These are phyloP conservation scores for Gaultheria prostrata DNA, from an alignment of 148 eudicot species.

Conservation along the genomic window DNA sequence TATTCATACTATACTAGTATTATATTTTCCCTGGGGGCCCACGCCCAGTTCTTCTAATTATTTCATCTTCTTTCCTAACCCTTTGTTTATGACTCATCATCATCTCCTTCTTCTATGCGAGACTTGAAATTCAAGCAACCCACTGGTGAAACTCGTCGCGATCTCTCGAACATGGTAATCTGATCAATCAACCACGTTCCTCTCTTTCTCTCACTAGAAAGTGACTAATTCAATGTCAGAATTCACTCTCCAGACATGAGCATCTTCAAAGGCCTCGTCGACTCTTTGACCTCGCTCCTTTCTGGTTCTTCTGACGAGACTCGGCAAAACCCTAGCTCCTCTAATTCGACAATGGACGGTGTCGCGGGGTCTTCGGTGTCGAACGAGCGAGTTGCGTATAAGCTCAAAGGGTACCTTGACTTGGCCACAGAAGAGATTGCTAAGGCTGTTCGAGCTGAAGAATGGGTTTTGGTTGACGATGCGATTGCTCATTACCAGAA, in stretches of 20 bases:
- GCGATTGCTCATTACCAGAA: constrained; percentile 66
- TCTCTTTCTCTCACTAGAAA: background rate
- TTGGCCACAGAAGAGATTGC: constrained; percentile 79
- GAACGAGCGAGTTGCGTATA: constrained; percentile 83
- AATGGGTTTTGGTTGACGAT: constrained; percentile 83
- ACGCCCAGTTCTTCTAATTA: background rate
- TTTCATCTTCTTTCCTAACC: background rate
- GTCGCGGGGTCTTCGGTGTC: constrained; percentile 39
- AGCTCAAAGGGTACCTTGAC: constrained; percentile 88
- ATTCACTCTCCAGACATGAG: constrained; percentile 50
- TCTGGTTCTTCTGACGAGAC: constrained; percentile 34
- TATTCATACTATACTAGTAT: too few relatives aligned
- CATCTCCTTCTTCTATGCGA: background rate
- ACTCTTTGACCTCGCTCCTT: constrained; percentile 53
- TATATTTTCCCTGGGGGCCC: background rate
- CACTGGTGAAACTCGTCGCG: constrained; percentile 3
- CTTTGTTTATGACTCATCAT: background rate
- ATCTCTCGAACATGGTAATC: constrained; percentile 14
- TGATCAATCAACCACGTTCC: background rate
- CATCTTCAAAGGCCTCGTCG: constrained; percentile 53
- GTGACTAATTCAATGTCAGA: background rate
- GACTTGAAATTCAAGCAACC: constrained; percentile 6
- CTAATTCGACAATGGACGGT: constrained; percentile 45
- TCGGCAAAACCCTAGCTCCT: constrained; percentile 48
- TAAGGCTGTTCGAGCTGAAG: constrained; percentile 91